A percentile compares a stretch with the other conserved stretches of the same genome.
These are phyloP conservation scores for Theobroma cacao DNA, from an alignment of 345 rosid genomes.

Conservation along the genomic window DNA sequence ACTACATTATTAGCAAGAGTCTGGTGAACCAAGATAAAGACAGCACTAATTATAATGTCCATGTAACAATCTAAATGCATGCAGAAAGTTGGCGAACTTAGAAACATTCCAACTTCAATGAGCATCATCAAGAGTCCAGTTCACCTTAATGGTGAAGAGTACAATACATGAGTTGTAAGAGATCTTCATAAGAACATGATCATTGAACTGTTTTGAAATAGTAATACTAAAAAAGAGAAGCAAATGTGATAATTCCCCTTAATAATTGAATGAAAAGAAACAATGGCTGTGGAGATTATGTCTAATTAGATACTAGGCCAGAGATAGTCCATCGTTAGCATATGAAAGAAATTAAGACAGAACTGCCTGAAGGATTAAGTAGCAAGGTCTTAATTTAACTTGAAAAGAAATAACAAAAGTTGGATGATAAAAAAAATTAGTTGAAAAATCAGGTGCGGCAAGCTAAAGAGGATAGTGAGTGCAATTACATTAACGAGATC, in stretches of 20 bases:
- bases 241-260: background rate
- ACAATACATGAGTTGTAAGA: background rate
- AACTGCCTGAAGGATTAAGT: too few species aligned
- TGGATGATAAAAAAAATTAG: too few species aligned
- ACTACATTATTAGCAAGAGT: background rate
- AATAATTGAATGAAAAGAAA: background rate
- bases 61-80: background rate
- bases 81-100: background rate
- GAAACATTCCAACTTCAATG: background rate
- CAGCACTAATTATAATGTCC: background rate
- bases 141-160: background rate
- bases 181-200: background rate
- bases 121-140: background rate
- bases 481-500: too few species aligned
- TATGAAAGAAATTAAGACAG: background rate
- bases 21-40: background rate
- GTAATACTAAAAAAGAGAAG: background rate
- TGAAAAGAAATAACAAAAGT: too few species aligned
- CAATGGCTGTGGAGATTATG: background rate
- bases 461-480: too few species aligned
- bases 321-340: background rate
- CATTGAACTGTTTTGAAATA: background rate
- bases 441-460: too few species aligned
- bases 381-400: too few species aligned
- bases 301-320: background rate